Percentiles rank a stretch among this genome's conserved stretches.
Conservation (phyloP, 2,329 filamentous ascomycete species). For the Neonectria coccinea region DNA sequence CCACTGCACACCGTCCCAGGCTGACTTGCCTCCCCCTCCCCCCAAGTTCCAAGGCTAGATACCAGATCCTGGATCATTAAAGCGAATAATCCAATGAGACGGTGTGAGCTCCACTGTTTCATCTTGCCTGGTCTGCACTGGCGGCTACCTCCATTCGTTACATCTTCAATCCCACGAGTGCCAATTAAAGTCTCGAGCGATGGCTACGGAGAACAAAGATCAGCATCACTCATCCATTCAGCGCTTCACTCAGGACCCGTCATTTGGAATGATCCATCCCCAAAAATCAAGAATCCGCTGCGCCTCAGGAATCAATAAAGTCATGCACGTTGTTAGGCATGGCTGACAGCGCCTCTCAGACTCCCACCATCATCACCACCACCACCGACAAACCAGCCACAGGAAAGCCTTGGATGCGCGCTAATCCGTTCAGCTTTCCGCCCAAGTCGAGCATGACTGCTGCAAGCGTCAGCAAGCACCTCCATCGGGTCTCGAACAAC, state of each 20-base stretch:
- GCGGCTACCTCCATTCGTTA: conserved; percentile 15
- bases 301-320: conserved; percentile 20
- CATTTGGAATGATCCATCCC: conserved; percentile 14
- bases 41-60: not conserved
- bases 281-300: conserved; percentile 10
- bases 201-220: conserved; percentile 3
- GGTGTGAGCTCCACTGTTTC: conserved; percentile 19
- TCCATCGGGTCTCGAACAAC: conserved; percentile 39
- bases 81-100: conserved; percentile 12
- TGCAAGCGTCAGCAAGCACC: conserved; percentile 13
- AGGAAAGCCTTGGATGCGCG: conserved; percentile 19
- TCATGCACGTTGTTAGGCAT: conserved; percentile 16
- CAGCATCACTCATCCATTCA: not conserved
- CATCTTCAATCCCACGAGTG: conserved; percentile 14
- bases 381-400: not conserved
- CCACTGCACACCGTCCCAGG: not conserved
- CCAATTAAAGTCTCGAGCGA: conserved; percentile 13
- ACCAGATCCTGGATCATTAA: conserved; percentile 1
- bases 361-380: no score
- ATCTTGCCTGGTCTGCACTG: conserved; percentile 14
- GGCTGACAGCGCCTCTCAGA: conserved; percentile 17
- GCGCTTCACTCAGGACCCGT: not conserved
- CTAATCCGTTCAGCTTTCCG: conserved; percentile 25
- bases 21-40: not conserved
- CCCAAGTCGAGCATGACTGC: not conserved